Evolutionary conservation across 495 filamentous ascomycete species (phyloP), one percentile per base, ranked within the genome.

Genomic region (Neurospora tetrasperma): DNA sequence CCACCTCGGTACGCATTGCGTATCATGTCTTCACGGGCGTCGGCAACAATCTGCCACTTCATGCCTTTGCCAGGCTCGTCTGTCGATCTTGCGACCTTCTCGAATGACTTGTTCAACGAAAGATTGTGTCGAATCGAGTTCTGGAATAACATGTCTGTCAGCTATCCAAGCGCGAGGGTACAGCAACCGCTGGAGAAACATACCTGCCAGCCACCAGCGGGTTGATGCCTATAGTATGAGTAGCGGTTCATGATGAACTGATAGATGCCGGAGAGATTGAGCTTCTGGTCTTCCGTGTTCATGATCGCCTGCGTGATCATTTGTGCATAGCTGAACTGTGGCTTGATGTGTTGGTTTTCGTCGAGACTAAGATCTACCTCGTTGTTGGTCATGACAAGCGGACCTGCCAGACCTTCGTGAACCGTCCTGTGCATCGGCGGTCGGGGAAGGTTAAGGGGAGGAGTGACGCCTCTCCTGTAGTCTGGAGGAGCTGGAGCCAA

Each of bases 41-140:
- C 92, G 1, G 90, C 87, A 3, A 92, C 90, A 78, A 99, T 92
- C 80, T 91, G 90, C 96, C 96, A 99, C 79, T 98, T 97, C 94
- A 97, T 97, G 35, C 96, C 96, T 83, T 99, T 99, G 4, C 96
- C 96, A 3, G 96, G 96, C 78, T 99, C 96, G 76, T 99, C 93
- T 0, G 94, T 96, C 6, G 91, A 88, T 43, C 96, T 90, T 35
- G 96, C 91, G 6, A 97, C 91, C 80, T 98, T 98, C 74, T 91
- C 88, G 80, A 99, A 99, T 0, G 89, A 88, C 81, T 97, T 95
- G 78, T 96, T 97, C 69, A 99, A 81, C 4, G 96, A 98, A 23
- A 99, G 82, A 75, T 98, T 98, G 75, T 99, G 96, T 3, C 96
- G 90, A 75, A 99, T 99, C 2, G 94, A 97, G 76, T 99, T 99